Conservation (phyloP, 2,329 filamentous ascomycete species). For the Drechslerella dactyloides region DNA sequence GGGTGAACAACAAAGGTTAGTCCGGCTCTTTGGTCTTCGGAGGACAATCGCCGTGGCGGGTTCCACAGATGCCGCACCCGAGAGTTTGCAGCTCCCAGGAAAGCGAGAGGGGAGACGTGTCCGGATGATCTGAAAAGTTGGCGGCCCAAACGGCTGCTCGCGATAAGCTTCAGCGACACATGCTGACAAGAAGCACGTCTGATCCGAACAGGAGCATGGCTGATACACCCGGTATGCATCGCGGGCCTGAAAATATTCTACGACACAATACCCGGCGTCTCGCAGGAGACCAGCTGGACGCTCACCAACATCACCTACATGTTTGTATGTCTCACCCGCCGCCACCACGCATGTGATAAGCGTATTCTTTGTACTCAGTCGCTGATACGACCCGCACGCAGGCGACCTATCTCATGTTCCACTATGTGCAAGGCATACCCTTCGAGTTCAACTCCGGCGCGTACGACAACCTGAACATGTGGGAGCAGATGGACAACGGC, state of each 20-base stretch:
- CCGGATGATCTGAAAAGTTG: constrained; percentile 16
- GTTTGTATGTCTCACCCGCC: constrained; percentile 63
- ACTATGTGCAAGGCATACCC: constrained; percentile 95
- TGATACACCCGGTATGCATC: constrained; percentile 94
- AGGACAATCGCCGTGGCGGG: constrained; percentile 9
- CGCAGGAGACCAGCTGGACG: constrained; percentile 98
- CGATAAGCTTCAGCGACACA: constrained; percentile 7
- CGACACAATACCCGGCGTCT: constrained; percentile 93
- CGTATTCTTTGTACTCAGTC: neutral
- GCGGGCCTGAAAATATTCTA: constrained; percentile 91
- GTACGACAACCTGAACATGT: constrained; percentile 99
- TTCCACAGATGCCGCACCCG: neutral
- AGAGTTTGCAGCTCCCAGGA: neutral
- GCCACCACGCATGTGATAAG: neutral
- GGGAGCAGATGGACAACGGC: constrained; percentile 99
- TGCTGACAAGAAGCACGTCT: constrained; percentile 18
- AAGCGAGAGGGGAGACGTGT: constrained; percentile 1
- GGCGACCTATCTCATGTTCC: constrained; percentile 98
- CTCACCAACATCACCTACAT: constrained; percentile 99
- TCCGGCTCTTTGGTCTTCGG: constrained; percentile 30
- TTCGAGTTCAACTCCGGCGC: constrained; percentile 99
- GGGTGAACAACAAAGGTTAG: constrained; percentile 98
- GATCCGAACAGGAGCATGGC: constrained; percentile 79
- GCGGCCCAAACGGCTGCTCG: neutral
- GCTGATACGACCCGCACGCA: constrained; percentile 16